These are phyloP conservation scores for Puccinia brachypodii DNA, from an alignment of 1,284 basidiomycete species.

Conservation along the genomic window DNA sequence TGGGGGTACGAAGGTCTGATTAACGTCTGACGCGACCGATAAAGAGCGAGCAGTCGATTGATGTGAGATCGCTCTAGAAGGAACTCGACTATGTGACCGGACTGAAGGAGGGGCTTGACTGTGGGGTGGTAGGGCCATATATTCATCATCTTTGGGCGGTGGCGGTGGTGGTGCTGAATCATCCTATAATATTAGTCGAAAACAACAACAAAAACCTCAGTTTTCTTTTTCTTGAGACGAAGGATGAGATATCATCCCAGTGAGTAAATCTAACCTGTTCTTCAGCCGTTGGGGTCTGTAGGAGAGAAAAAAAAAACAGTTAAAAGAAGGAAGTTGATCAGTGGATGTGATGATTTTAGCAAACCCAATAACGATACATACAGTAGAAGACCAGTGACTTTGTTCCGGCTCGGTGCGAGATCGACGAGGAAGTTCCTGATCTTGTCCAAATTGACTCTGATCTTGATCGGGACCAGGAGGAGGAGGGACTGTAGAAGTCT, in stretches of 20 bases:
- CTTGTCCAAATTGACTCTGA: too few species aligned
- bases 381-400: constrained; percentile 47
- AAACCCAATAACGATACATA: constrained; percentile 5
- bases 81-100: neutral
- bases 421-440: neutral
- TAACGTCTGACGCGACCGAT: neutral
- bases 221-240: neutral
- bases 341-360: neutral
- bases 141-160: constrained; percentile 33
- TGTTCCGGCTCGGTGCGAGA: constrained; percentile 17
- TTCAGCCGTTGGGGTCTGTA: constrained; percentile 41
- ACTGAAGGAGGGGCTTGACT: constrained; percentile 30
- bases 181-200: neutral
- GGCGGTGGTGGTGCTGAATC: constrained; percentile 29
- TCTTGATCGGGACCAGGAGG: constrained; percentile 42
- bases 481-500: constrained; percentile 4
- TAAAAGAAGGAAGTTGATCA: neutral
- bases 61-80: constrained; percentile 10
- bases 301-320: neutral
- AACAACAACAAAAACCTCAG: neutral
- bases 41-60: neutral
- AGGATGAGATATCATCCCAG: neutral
- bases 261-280: constrained; percentile 2
- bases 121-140: neutral
- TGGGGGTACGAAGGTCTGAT: neutral